phyloP scores from a whole-genome alignment of 2,329 filamentous ascomycete genomes.

The Paecilomyces sp. region DNA sequence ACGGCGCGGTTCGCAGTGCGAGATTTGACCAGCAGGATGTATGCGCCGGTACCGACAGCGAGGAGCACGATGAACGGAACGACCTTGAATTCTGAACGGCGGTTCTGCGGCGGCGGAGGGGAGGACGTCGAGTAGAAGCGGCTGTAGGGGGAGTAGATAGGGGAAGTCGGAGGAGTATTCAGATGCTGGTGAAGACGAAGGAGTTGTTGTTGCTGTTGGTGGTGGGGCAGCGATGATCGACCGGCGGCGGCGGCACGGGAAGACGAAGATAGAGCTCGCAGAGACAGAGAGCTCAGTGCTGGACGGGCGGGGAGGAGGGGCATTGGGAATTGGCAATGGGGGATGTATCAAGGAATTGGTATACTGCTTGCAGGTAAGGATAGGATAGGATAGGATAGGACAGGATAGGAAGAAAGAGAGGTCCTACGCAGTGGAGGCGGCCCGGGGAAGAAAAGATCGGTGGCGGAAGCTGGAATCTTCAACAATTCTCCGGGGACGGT shows the following conservation, averaged over 20 bases:
- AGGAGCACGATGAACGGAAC: slow-evolving; percentile 39
- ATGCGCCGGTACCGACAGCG: slow-evolving; percentile 42
- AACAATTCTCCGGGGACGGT: background rate
- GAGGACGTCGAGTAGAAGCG: background rate
- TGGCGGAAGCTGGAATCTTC: background rate
- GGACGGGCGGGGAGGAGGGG: background rate
- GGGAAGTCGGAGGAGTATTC: slow-evolving; percentile 2
- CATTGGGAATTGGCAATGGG: background rate
- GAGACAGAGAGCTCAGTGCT: background rate
- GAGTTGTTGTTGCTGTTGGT: background rate
- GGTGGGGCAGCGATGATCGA: slow-evolving; percentile 3
- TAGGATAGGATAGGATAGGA: background rate
- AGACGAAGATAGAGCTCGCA: background rate
- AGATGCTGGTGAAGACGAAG: slow-evolving; percentile 4
- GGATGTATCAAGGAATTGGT: background rate
- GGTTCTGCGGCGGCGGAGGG: slow-evolving; percentile 18
- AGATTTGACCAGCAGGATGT: slow-evolving; percentile 45
- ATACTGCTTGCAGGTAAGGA: background rate
- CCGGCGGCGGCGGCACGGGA: background rate
- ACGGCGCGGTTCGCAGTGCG: slow-evolving; percentile 25
- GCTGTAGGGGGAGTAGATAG: too few relatives aligned
- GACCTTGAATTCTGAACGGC: slow-evolving; percentile 32
- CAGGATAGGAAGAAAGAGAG: background rate
- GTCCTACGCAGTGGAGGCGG: background rate
- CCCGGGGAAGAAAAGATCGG: background rate